A percentile compares a stretch with the other conserved stretches of the same genome.
phyloP scores from a whole-genome alignment of 345 rosid genomes.

The Clausena lansium region DNA sequence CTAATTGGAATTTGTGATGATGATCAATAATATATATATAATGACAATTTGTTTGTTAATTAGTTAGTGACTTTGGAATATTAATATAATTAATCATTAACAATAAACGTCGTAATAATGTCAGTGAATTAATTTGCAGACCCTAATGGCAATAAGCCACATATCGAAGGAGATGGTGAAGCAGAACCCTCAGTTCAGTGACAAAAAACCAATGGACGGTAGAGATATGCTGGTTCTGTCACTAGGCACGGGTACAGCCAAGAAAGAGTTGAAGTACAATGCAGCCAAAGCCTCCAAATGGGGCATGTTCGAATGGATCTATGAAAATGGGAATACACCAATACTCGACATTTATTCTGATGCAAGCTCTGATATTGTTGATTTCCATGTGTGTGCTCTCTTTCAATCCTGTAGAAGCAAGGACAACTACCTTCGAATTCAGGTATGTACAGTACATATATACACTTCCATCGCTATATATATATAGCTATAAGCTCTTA shows the following conservation, averaged over 20 bases:
- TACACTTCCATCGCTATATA: no score
- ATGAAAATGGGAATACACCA: slow-evolving; percentile 9
- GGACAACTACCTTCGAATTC: slow-evolving; percentile 20
- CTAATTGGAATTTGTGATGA: no score
- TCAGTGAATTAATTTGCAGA: slow-evolving; percentile 4
- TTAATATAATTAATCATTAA: neutral
- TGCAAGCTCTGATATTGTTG: slow-evolving; percentile 21
- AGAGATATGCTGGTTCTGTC: slow-evolving; percentile 21
- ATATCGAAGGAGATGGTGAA: slow-evolving; percentile 11
- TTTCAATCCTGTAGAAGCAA: neutral
- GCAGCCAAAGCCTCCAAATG: slow-evolving; percentile 24
- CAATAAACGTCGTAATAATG: neutral
- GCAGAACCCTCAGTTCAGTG: neutral
- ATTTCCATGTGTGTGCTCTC: slow-evolving; percentile 12
- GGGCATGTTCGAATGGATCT: slow-evolving; percentile 24
- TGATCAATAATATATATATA: no score
- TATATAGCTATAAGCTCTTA: no score
- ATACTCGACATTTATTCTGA: slow-evolving; percentile 13
- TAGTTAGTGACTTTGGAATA: no score
- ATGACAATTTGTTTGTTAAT: no score
- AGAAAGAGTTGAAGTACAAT: slow-evolving; percentile 19
- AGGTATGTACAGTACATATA: slow-evolving; percentile 19
- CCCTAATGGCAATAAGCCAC: slow-evolving; percentile 14
- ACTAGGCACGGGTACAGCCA: slow-evolving; percentile 24
- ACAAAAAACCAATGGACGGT: neutral